Evolutionary conservation across 2,329 filamentous ascomycete species (phyloP), one percentile per base, ranked within the genome.

Genomic region (Dactylellina leptospora): DNA sequence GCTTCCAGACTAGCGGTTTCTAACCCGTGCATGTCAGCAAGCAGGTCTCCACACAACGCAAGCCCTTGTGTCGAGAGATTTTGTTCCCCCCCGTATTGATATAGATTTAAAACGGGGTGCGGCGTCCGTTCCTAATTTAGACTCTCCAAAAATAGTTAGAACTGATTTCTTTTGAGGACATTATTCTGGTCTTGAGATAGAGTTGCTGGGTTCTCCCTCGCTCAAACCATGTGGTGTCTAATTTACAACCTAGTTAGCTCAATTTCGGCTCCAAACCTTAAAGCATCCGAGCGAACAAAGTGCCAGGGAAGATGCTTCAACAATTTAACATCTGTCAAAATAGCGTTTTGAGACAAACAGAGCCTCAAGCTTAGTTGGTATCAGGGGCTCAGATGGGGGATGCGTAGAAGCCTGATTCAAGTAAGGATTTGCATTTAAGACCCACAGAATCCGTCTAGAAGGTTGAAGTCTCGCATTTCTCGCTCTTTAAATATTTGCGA

Each of bases 201-300:
- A 36, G 20, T 36, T 6, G 38, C 11, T 9, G 36, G 20, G 33
- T 13, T 11, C 28, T 55, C 11, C 51, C 33, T 28, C 20, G 51
- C 11, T 55, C 18, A 54, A 33, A 54, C 25, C 27, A 42, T 48
- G 51, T 58, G 51, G 66, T 36, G 51, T 58, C 50, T 36, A 62
- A 28, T 62, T 36, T 51, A 13, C 9, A 62, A 22, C 66, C 66
- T 36, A 58, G 66, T 51, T 53, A n/a, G 9, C 20, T 40, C 44
- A 71, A 71, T 71, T 50, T 71, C 66, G 58, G 58, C 51, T 42
- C 58, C 58, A 58, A 54, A 45, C 30, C 23, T 56, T 55, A 28
- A 8, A 28, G 30, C 25, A 44, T 61, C 33, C 56, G 60, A 36
- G 30, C 44, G 51, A 70, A 18, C 30, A 42, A 62, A 36, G 22